Base-by-base conservation (phyloP, 306 rosid species). In the Fragaria ananassa region DNA sequence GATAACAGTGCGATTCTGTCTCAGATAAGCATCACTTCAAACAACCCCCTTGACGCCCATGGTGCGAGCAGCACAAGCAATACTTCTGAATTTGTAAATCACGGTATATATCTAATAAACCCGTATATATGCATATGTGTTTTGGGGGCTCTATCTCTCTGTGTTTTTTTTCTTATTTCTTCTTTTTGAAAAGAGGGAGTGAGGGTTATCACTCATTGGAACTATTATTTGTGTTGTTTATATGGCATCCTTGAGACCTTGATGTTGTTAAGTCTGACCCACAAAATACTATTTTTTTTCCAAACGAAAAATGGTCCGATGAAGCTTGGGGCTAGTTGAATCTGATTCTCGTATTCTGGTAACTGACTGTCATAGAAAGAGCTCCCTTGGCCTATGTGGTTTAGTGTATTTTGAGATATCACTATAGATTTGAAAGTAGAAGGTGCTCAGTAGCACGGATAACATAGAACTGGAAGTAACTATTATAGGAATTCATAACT, bases 71-170 rank as follows among this genome's bases (percentile, higher is more conserved):
- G 76, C 84, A 80, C 82, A 76, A 84, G 65, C 83, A 87, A 83
- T 78, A 81, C 86, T 81, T 79, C 88, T 46, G 96, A 84, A 80
- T 90, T 81, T 78, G 87, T 92, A 79, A 92, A 92, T 82, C 88
- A 91, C 72, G 97, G 98, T 84, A 86, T 64, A 27, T 49, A 19
- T 79, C 41, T 56, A 53, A 70, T 64, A 14, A 47, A 64, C 45
- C 41, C 3, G n/a, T 18, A 10, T 64, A 4, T 64, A 23, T 64
- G 3, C 10, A n/a, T 31, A 8, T 63, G 10, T 63, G 25, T 34
- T 29, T 14, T 34, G 2, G 10, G 19, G n/a, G 4, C 11, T 13
- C 47, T 76, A 8, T 37, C 71, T 46, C 11, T 68, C 23, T 76
- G 61, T 31, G 17, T 50, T 72, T 70, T 72, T 70, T 41, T 54